Evolutionary conservation across 164 flowering plant genomes (phyloP).

Genomic region (Stephania japonica): DNA sequence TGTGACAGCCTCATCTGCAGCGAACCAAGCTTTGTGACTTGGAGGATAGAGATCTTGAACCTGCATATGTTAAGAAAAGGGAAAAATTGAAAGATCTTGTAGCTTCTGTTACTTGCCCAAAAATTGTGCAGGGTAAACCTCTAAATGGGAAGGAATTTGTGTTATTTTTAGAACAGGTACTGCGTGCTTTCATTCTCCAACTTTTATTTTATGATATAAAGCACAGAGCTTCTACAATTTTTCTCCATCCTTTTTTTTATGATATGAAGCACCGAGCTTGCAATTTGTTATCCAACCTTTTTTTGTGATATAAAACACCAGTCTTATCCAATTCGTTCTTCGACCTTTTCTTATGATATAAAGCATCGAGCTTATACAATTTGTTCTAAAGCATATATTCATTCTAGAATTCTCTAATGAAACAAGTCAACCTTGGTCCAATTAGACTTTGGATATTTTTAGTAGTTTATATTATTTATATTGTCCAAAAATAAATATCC

Average conservation of each 20-base stretch:
- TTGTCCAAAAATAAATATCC: no score
- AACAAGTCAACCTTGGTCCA: neutral
- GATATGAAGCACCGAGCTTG: neutral
- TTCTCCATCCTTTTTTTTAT: constrained; percentile 1
- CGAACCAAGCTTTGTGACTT: constrained; percentile 97
- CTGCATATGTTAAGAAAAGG: constrained; percentile 64
- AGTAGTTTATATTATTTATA: no score
- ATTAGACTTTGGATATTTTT: neutral
- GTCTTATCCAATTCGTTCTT: neutral
- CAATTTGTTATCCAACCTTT: constrained; percentile 4
- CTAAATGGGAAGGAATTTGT: constrained; percentile 93
- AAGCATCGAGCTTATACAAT: neutral
- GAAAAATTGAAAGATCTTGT: constrained; percentile 80
- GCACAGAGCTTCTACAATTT: neutral
- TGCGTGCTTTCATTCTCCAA: constrained; percentile 5
- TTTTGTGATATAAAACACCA: neutral
- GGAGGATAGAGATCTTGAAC: constrained; percentile 89
- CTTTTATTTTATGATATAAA: neutral
- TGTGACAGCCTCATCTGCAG: constrained; percentile 90
- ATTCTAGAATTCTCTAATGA: neutral
- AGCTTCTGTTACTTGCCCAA: constrained; percentile 67
- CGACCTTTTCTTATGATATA: neutral
- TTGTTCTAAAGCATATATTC: neutral
- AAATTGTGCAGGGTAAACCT: constrained; percentile 89
- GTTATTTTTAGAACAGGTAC: constrained; percentile 82